These are phyloP conservation scores for Populus deltoides DNA, from an alignment of 345 rosid genomes.

Conservation along the genomic window DNA sequence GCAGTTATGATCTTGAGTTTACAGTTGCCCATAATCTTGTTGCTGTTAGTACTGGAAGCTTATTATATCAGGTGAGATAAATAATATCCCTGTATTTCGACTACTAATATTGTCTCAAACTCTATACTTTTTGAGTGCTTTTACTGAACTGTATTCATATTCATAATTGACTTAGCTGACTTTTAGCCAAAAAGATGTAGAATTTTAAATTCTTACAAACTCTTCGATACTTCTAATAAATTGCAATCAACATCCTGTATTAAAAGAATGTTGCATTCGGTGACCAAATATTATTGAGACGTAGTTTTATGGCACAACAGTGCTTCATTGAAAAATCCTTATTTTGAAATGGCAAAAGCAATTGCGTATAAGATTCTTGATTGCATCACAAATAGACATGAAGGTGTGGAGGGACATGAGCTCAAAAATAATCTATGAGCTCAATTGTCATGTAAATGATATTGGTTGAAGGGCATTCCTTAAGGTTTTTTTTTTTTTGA, in stretches of 20 bases:
- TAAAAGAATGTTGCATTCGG: not conserved
- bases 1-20: conserved; percentile 92
- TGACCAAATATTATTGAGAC: not conserved
- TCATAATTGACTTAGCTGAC: not conserved
- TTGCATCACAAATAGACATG: not conserved
- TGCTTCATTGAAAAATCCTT: not conserved
- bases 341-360: not conserved
- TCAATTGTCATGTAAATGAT: no score
- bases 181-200: not conserved
- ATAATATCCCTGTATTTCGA: not conserved
- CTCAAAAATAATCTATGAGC: no score
- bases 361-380: not conserved
- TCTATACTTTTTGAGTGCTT: not conserved
- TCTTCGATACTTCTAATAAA: not conserved
- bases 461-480: no score
- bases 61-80: conserved; percentile 74
- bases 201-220: not conserved
- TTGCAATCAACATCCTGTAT: not conserved
- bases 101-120: not conserved
- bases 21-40: conserved; percentile 85
- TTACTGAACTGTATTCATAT: not conserved
- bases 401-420: no score
- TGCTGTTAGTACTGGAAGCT: conserved; percentile 87
- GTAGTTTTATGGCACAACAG: no score
- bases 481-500: no score